phyloP scores from a whole-genome alignment of 257 asterid species.

The Anisodus acutangulus region DNA sequence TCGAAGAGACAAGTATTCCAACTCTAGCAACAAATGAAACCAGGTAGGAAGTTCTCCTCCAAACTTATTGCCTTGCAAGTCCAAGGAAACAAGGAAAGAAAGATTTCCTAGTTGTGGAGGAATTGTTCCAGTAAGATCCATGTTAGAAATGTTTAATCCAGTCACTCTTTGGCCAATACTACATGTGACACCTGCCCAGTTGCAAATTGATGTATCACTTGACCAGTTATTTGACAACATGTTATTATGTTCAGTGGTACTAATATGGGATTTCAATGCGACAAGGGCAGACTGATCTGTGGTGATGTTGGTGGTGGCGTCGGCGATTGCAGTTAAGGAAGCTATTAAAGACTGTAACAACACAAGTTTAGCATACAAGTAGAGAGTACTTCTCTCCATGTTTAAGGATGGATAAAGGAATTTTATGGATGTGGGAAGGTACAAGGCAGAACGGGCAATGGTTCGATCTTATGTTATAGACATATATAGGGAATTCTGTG shows the following conservation, averaged over 20 bases:
- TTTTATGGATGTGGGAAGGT: too few relatives aligned
- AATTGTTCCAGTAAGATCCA: not conserved
- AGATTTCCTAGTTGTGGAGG: constrained; percentile 28
- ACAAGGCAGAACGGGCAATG: too few relatives aligned
- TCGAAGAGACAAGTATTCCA: not conserved
- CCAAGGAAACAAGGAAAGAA: constrained; percentile 32
- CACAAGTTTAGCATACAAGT: not conserved
- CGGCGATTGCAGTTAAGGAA: not conserved
- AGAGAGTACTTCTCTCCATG: not conserved
- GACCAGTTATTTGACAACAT: not conserved
- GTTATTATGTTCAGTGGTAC: not conserved
- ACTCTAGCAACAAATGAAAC: constrained; percentile 10
- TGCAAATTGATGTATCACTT: not conserved
- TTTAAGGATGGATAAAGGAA: too few relatives aligned
- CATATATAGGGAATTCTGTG: too few relatives aligned
- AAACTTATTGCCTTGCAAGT: constrained; percentile 29
- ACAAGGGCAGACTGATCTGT: constrained; percentile 30
- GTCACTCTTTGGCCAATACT: constrained; percentile 11
- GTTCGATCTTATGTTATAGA: too few relatives aligned
- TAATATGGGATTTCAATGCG: constrained; percentile 21
- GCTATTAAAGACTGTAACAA: not conserved
- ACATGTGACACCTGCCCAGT: constrained; percentile 24
- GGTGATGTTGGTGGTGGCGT: not conserved
- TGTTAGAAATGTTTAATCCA: constrained; percentile 14
- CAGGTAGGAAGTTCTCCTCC: constrained; percentile 31